Conservation (phyloP, 2,329 filamentous ascomycete species). For the Clarireedia paspali region DNA sequence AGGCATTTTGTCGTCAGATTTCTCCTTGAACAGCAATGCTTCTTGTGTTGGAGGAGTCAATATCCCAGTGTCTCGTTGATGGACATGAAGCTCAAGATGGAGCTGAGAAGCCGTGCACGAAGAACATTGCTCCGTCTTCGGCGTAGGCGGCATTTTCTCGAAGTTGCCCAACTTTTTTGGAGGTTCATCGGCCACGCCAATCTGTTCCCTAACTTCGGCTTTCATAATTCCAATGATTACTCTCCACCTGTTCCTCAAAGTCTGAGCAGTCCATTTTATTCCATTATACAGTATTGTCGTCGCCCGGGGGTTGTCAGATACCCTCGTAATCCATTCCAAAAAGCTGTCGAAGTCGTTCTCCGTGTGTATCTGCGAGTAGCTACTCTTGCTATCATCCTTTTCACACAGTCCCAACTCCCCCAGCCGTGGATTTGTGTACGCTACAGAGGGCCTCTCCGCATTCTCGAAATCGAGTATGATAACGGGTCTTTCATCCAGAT, state of each 20-base stretch:
- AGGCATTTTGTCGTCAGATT: not conserved
- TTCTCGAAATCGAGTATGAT: conserved; percentile 19
- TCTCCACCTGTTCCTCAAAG: conserved; percentile 18
- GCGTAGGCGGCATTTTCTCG: conserved; percentile 7
- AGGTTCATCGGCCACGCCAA: not conserved
- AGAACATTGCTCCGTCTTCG: not conserved
- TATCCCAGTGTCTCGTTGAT: conserved; percentile 1
- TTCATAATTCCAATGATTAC: conserved; percentile 15
- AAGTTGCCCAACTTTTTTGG: conserved; percentile 6
- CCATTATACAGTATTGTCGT: conserved; percentile 10
- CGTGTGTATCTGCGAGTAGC: not conserved
- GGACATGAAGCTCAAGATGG: not conserved
- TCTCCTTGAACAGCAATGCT: not conserved
- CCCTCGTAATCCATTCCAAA: not conserved
- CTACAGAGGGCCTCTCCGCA: conserved; percentile 7
- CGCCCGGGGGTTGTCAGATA: not conserved
- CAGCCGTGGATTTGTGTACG: conserved; percentile 17
- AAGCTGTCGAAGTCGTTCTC: not conserved
- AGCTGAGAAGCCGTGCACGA: not conserved
- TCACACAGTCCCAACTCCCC: not conserved
- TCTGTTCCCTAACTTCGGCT: not conserved
- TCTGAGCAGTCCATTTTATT: conserved; percentile 18
- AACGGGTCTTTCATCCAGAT: conserved; percentile 17
- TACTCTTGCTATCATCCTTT: not conserved
- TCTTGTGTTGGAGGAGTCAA: conserved; percentile 1